phyloP scores from a whole-genome alignment of 2,329 filamentous ascomycete species.

The Beauveria sp. region DNA sequence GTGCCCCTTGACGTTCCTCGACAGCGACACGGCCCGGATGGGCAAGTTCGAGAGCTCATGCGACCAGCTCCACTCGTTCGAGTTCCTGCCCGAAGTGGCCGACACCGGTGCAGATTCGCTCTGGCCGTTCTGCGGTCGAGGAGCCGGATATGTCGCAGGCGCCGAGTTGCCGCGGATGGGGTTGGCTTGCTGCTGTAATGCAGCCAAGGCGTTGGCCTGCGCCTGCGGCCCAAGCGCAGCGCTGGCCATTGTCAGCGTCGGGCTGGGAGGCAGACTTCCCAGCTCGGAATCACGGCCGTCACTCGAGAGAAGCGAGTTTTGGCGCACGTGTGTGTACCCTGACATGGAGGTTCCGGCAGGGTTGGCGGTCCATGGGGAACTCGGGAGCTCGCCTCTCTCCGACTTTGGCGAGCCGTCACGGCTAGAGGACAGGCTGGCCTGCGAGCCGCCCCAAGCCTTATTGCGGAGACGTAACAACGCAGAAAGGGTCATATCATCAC shows the following conservation, averaged over 20 bases:
- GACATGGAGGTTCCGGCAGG: slow-evolving; percentile 1
- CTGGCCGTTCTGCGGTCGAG: neutral
- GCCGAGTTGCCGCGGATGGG: slow-evolving; percentile 10
- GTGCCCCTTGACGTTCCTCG: slow-evolving; percentile 31
- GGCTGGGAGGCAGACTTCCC: slow-evolving; percentile 40
- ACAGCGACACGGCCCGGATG: neutral
- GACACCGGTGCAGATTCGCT: slow-evolving; percentile 11
- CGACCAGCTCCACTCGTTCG: slow-evolving; percentile 10
- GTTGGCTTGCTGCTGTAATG: neutral
- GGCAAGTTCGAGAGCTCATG: neutral
- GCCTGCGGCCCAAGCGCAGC: slow-evolving; percentile 15
- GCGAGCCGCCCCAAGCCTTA: slow-evolving; percentile 74
- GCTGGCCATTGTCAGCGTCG: slow-evolving; percentile 40
- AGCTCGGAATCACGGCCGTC: slow-evolving; percentile 42
- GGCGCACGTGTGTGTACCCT: slow-evolving; percentile 32
- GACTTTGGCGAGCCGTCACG: slow-evolving; percentile 43
- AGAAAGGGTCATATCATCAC: slow-evolving; percentile 63
- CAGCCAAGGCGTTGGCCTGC: neutral
- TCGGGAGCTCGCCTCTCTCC: slow-evolving; percentile 40
- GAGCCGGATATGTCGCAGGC: neutral
- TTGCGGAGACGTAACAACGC: slow-evolving; percentile 65
- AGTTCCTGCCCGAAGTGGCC: neutral
- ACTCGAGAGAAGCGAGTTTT: slow-evolving; percentile 43
- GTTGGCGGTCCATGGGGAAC: slow-evolving; percentile 30
- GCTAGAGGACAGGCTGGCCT: slow-evolving; percentile 58